These are phyloP conservation scores for Fomitopsis serialis DNA, from an alignment of 768 basidiomycete species.

Conservation along the genomic window DNA sequence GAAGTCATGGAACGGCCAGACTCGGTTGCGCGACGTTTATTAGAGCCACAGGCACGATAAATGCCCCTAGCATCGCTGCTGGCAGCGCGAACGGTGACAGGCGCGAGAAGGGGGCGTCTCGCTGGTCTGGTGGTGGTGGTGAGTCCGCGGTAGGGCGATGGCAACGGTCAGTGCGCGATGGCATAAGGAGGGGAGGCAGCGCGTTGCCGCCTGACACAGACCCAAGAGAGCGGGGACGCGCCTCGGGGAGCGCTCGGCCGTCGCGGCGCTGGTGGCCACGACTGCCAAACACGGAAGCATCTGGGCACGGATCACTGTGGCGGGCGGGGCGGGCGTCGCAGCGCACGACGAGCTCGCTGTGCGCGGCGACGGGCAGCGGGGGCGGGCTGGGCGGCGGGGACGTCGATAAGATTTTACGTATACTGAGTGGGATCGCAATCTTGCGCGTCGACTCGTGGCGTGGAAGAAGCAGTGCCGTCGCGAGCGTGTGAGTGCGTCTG, in stretches of 20 bases:
- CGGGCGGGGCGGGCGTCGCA: background rate
- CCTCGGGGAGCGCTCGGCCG: background rate
- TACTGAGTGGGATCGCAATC: background rate
- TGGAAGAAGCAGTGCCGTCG: slow-evolving; percentile 16
- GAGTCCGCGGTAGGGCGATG: too few relatives aligned
- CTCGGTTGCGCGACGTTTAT: too few relatives aligned
- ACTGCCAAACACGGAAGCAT: background rate
- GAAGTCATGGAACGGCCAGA: too few relatives aligned
- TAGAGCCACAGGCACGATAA: too few relatives aligned
- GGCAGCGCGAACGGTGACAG: background rate
- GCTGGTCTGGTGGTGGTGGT: too few relatives aligned
- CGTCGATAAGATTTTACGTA: slow-evolving; percentile 4
- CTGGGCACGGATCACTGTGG: background rate
- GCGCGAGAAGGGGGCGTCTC: background rate
- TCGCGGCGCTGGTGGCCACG: background rate
- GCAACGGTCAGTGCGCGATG: too few relatives aligned
- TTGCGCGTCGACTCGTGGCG: slow-evolving; percentile 11
- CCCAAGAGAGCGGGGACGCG: background rate
- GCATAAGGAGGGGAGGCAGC: too few relatives aligned
- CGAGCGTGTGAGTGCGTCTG: slow-evolving; percentile 15
- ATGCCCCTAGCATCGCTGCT: background rate
- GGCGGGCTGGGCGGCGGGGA: background rate
- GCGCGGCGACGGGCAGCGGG: background rate
- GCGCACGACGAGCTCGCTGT: background rate
- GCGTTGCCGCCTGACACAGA: background rate